These are phyloP conservation scores for Daedaleopsis sinensis DNA, from an alignment of 768 basidiomycete genomes.

Conservation along the genomic window DNA sequence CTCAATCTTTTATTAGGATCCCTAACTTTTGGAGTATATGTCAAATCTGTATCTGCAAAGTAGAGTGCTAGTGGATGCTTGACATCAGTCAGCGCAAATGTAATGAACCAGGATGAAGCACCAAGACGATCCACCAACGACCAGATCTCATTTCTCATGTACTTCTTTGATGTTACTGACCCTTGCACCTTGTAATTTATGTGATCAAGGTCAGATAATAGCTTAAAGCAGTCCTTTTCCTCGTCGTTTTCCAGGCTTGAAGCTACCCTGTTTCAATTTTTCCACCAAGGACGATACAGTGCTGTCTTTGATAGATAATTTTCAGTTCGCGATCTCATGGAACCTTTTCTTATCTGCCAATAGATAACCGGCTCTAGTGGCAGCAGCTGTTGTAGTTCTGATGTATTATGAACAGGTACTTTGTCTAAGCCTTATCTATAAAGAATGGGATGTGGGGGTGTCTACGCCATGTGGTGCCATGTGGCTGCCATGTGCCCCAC, in stretches of 20 bases:
- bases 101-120: no score
- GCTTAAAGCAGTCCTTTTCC: conserved; percentile 13
- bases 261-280: neutral
- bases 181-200: conserved; percentile 18
- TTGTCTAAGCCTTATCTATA: no score
- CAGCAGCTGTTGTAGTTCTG: no score
- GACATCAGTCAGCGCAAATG: no score
- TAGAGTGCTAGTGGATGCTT: no score
- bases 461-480: no score
- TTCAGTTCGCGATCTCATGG: conserved; percentile 1
- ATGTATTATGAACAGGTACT: no score
- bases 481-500: no score
- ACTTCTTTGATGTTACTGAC: conserved; percentile 13
- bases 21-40: no score
- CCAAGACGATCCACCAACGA: neutral
- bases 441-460: no score
- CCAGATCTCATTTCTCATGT: conserved; percentile 25
- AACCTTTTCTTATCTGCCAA: conserved; percentile 10
- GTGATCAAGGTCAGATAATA: conserved; percentile 17
- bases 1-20: neutral
- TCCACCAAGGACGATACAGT: conserved; percentile 6
- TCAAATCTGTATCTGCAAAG: no score
- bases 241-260: conserved; percentile 3
- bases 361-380: no score
- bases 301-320: conserved; percentile 5